Conservation (phyloP, 306 rosid genomes). For the Luffa acutangula region DNA sequence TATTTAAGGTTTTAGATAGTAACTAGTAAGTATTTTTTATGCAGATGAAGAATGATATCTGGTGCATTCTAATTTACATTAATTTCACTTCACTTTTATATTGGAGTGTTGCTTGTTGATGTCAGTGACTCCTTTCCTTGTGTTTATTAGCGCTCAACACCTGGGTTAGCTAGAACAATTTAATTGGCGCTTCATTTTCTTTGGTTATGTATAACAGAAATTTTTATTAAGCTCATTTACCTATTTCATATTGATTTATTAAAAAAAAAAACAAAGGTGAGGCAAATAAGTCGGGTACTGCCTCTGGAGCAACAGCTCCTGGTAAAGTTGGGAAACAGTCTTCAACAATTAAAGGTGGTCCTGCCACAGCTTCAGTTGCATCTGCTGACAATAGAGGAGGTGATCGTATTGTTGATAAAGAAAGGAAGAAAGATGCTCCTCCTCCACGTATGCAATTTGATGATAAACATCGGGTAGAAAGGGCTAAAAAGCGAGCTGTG, state of each 20-base stretch:
- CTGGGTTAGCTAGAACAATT: background rate
- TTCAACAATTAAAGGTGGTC: slow-evolving; percentile 33
- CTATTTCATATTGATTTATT: background rate
- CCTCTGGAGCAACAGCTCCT: slow-evolving; percentile 7
- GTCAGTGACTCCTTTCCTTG: background rate
- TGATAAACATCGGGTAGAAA: slow-evolving; percentile 55
- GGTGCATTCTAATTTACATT: background rate
- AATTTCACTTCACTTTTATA: background rate
- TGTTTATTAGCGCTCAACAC: background rate
- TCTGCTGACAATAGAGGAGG: slow-evolving; percentile 47
- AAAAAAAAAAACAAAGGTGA: slow-evolving; percentile 20
- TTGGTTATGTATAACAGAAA: background rate
- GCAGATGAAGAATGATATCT: background rate
- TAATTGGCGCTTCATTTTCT: background rate
- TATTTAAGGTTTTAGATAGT: background rate
- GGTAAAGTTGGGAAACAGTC: slow-evolving; percentile 41
- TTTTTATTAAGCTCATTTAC: background rate
- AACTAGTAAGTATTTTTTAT: background rate
- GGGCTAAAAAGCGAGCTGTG: slow-evolving; percentile 64
- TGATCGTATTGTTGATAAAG: slow-evolving; percentile 53
- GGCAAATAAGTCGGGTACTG: slow-evolving; percentile 31
- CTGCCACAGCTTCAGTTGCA: slow-evolving; percentile 18
- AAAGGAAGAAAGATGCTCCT: slow-evolving; percentile 75
- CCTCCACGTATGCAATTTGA: slow-evolving; percentile 83
- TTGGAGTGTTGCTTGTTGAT: background rate